Percentiles rank a stretch among this genome's conserved stretches.
Evolutionary conservation across 2,329 filamentous ascomycete genomes (phyloP).

Genomic region (Sphaerulina vaccinii): DNA sequence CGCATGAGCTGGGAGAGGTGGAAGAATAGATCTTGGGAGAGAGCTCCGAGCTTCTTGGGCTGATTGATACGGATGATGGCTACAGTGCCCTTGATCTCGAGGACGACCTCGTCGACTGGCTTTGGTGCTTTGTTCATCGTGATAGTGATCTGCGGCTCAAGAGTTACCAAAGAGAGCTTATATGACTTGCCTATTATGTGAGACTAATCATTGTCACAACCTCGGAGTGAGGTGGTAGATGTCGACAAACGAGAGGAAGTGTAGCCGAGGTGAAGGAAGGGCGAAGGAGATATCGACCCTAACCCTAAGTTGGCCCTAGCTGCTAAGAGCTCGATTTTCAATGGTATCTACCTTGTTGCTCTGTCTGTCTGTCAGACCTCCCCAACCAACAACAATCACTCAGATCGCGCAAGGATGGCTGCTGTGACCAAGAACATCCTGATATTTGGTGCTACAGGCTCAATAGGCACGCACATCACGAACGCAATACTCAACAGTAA

Average conservation of each 20-base stretch:
- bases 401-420: constrained; percentile 7
- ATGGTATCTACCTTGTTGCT: no score
- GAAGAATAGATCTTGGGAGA: constrained; percentile 64
- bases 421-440: constrained; percentile 45
- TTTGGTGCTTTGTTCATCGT: constrained; percentile 25
- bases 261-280: neutral
- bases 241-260: neutral
- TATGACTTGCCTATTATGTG: constrained; percentile 6
- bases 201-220: neutral
- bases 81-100: constrained; percentile 66
- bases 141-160: neutral
- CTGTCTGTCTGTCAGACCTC: no score
- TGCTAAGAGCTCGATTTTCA: no score
- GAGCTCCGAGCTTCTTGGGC: constrained; percentile 81
- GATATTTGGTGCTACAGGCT: constrained; percentile 54
- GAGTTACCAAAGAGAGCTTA: neutral
- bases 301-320: no score
- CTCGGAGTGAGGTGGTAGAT: neutral
- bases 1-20: constrained; percentile 69
- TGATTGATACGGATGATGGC: constrained; percentile 87
- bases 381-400: neutral
- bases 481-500: constrained; percentile 50
- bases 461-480: constrained; percentile 54
- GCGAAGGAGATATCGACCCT: neutral
- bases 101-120: constrained; percentile 22